Percentiles rank a stretch among this genome's conserved stretches.
These are phyloP conservation scores for Diaporthe sp. DNA, from an alignment of 2,329 filamentous ascomycete genomes.

Conservation along the genomic window DNA sequence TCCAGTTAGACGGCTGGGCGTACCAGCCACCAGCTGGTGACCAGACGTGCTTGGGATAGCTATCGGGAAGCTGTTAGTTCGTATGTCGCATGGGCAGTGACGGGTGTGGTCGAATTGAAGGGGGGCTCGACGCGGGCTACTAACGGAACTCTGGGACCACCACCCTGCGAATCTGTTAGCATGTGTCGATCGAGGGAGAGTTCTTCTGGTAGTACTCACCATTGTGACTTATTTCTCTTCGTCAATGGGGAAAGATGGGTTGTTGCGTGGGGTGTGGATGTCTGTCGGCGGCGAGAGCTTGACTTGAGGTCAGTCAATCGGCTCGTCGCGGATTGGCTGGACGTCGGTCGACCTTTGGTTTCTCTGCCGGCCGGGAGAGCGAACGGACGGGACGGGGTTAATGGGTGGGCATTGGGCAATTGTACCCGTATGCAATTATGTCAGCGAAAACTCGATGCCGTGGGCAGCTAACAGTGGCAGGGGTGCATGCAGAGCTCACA, in stretches of 20 bases:
- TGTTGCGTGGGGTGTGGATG: neutral
- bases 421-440: slow-evolving; percentile 41
- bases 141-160: slow-evolving; percentile 77
- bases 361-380: slow-evolving; percentile 25
- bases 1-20: slow-evolving; percentile 94
- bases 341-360: neutral
- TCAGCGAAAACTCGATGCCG: slow-evolving; percentile 41
- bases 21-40: slow-evolving; percentile 99
- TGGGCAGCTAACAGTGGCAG: slow-evolving; percentile 9
- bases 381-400: slow-evolving; percentile 21
- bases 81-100: slow-evolving; percentile 6
- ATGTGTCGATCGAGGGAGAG: neutral
- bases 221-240: slow-evolving; percentile 60
- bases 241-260: slow-evolving; percentile 26
- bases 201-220: slow-evolving; percentile 55
- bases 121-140: slow-evolving; percentile 45
- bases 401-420: neutral
- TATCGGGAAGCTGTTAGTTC: slow-evolving; percentile 53
- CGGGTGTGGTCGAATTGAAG: slow-evolving; percentile 2
- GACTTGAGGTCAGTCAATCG: slow-evolving; percentile 38
- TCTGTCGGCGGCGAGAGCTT: slow-evolving; percentile 29
- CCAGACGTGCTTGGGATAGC: slow-evolving; percentile 99
- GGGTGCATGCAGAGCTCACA: slow-evolving; percentile 42
- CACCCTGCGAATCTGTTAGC: slow-evolving; percentile 71
- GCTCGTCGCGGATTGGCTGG: slow-evolving; percentile 34